A percentile compares a stretch with the other conserved stretches of the same genome.
These are phyloP conservation scores for Paradendryphiella salina DNA, from an alignment of 2,329 filamentous ascomycete genomes.

Conservation along the genomic window DNA sequence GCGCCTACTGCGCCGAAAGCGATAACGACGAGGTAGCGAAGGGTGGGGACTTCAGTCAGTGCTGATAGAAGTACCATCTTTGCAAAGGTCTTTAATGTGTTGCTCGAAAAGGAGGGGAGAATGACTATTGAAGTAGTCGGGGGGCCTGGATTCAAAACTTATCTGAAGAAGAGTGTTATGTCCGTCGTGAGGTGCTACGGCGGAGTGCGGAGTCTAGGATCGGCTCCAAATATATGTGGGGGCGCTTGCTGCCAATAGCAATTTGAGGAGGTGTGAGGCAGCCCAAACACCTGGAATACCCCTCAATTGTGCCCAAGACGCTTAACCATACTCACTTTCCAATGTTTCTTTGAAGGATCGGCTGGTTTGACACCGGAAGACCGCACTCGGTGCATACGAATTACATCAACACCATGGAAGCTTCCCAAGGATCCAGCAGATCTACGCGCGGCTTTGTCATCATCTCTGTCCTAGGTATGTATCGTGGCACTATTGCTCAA, in stretches of 20 bases:
- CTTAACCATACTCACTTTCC: too few relatives aligned
- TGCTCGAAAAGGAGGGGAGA: too few relatives aligned
- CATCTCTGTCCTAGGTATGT: slow-evolving; percentile 1
- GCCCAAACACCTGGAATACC: too few relatives aligned
- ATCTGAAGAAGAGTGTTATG: too few relatives aligned
- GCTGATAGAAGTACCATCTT: slow-evolving; percentile 3
- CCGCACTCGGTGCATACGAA: background rate
- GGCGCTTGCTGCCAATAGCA: slow-evolving; percentile 1
- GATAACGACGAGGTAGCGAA: background rate
- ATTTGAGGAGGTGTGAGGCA: background rate
- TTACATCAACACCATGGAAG: background rate
- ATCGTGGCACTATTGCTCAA: background rate
- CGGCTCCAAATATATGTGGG: background rate
- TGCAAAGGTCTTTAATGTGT: too few relatives aligned
- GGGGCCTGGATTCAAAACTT: too few relatives aligned
- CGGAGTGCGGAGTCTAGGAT: too few relatives aligned
- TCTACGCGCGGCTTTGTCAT: background rate
- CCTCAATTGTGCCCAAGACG: too few relatives aligned
- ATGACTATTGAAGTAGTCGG: too few relatives aligned
- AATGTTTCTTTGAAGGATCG: too few relatives aligned
- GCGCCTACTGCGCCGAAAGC: background rate
- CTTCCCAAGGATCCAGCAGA: background rate
- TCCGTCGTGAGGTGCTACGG: too few relatives aligned
- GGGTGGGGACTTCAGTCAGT: background rate
- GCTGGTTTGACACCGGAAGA: too few relatives aligned